Evolutionary conservation across 2,329 filamentous ascomycete species (phyloP).

Genomic region (Kalmusia sp.): DNA sequence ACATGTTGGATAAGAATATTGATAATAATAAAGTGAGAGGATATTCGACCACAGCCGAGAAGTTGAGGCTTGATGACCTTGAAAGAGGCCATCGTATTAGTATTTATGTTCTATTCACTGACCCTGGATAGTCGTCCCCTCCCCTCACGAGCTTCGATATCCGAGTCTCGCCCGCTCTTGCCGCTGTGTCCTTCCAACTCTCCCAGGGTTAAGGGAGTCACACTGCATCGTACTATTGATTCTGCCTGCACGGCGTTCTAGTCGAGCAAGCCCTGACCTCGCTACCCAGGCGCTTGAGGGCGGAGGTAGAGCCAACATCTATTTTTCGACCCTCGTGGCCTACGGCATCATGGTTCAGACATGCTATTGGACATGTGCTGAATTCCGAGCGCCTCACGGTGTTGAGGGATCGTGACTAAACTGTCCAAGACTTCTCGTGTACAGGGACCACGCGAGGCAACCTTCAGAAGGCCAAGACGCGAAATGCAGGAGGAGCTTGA

Average conservation of each 20-base stretch:
- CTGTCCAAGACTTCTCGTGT: neutral
- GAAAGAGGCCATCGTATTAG: neutral
- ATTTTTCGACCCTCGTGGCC: neutral
- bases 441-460: constrained; percentile 3
- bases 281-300: neutral
- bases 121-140: neutral
- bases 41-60: neutral
- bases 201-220: neutral
- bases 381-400: neutral
- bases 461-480: constrained; percentile 2
- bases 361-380: neutral
- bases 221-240: constrained; percentile 14
- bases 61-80: neutral
- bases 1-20: constrained; percentile 6
- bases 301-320: neutral
- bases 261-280: neutral
- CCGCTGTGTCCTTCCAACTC: neutral
- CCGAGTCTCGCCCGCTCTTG: neutral
- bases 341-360: neutral
- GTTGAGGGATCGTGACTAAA: neutral
- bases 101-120: constrained; percentile 3
- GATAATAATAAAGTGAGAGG: neutral
- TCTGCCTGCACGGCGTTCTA: neutral
- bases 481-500: neutral
- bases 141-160: neutral